phyloP scores from a whole-genome alignment of 345 rosid genomes.

The Psidium guajava region DNA sequence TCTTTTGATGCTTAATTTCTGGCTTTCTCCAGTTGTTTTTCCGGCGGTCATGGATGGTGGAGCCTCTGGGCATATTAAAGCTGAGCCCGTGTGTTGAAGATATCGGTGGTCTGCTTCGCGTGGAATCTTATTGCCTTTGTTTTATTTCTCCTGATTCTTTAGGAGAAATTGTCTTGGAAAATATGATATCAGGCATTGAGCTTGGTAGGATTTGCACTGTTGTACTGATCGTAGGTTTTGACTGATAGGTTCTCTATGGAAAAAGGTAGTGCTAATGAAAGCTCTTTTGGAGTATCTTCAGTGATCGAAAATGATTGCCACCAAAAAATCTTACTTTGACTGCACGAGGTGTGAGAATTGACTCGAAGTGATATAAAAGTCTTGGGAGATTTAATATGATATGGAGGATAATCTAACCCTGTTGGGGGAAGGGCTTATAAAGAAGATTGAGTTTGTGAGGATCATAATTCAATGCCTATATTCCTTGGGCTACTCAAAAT shows the following conservation, averaged over 20 bases:
- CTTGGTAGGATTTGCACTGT: background rate
- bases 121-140: background rate
- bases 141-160: background rate
- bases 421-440: conserved; percentile 58
- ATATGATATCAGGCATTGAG: background rate
- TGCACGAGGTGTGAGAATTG: background rate
- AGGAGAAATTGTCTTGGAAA: background rate
- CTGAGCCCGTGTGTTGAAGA: background rate
- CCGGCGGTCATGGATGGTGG: background rate
- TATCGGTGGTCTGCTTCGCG: background rate
- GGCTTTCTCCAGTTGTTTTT: background rate
- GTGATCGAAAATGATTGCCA: background rate
- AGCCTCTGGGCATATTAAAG: background rate
- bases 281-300: background rate
- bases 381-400: background rate
- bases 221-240: background rate
- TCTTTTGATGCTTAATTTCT: background rate
- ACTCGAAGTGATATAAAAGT: background rate
- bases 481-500: conserved; percentile 56
- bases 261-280: background rate
- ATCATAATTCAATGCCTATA: conserved; percentile 60
- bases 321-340: background rate
- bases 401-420: conserved; percentile 39
- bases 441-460: conserved; percentile 53
- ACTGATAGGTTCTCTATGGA: background rate